phyloP scores from a whole-genome alignment of 2,329 filamentous ascomycete species.

The Harringtonia aguacate region DNA sequence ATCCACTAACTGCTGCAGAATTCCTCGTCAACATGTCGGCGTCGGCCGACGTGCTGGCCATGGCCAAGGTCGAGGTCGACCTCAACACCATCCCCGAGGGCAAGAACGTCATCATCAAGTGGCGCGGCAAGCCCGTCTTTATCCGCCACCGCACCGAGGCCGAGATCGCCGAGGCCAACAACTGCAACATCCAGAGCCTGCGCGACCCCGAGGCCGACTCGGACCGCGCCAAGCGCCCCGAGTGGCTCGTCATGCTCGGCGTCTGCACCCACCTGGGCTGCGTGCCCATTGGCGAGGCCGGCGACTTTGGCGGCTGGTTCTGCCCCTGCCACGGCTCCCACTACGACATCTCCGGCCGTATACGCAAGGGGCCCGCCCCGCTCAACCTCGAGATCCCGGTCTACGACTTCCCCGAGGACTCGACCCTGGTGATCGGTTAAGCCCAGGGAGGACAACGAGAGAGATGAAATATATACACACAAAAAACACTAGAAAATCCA shows the following conservation, averaged over 20 bases:
- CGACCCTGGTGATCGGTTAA: constrained; percentile 89
- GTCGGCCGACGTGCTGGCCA: constrained; percentile 94
- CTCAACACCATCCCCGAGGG: constrained; percentile 88
- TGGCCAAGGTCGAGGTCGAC: constrained; percentile 99
- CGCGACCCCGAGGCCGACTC: constrained; percentile 86
- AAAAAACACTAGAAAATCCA: neutral
- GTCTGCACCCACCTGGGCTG: constrained; percentile 99
- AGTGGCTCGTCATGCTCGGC: constrained; percentile 98
- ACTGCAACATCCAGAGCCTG: constrained; percentile 69
- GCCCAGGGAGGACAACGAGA: constrained; percentile 7
- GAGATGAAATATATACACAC: neutral
- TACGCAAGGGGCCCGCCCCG: constrained; percentile 93
- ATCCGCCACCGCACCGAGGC: constrained; percentile 91
- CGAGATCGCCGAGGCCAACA: constrained; percentile 93
- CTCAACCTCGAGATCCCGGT: constrained; percentile 91
- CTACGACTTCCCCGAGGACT: constrained; percentile 90
- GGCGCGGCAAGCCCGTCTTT: constrained; percentile 99
- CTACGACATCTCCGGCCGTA: constrained; percentile 98
- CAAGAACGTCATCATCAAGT: constrained; percentile 99
- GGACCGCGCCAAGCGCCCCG: constrained; percentile 93
- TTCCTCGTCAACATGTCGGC: constrained; percentile 99
- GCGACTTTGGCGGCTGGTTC: constrained; percentile 99
- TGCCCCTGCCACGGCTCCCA: constrained; percentile 99
- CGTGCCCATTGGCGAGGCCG: constrained; percentile 97
- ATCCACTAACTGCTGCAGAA: constrained; percentile 45